Percentiles rank a stretch among this genome's conserved stretches.
These are phyloP conservation scores for Prototheca wickerhamii DNA, from an alignment of 163 green algal species.

Conservation along the genomic window DNA sequence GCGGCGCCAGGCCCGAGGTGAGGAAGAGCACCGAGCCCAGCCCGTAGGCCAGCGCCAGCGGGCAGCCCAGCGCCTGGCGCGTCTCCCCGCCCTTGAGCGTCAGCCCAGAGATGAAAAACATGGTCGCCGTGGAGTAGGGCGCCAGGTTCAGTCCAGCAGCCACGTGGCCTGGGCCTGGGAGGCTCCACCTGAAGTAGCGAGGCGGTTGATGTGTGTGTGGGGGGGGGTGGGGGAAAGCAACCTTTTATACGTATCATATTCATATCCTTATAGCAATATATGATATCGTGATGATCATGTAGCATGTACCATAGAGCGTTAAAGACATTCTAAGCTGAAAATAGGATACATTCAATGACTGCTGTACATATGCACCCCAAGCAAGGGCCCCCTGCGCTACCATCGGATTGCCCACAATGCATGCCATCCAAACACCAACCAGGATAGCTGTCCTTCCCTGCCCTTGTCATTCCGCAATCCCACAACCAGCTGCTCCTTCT, in stretches of 20 bases:
- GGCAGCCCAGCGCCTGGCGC: slow-evolving; percentile 21
- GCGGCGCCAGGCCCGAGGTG: slow-evolving; percentile 40
- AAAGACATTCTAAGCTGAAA: no score
- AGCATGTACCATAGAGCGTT: no score
- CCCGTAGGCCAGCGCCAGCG: slow-evolving; percentile 45
- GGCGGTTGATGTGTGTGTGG: background rate
- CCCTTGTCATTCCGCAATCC: background rate
- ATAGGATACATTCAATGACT: no score
- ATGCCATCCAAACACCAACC: no score
- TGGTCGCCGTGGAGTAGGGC: slow-evolving; percentile 27
- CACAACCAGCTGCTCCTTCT: background rate
- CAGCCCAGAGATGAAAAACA: slow-evolving; percentile 45
- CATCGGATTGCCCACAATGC: background rate
- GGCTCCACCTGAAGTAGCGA: slow-evolving; percentile 16
- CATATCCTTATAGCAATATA: no score
- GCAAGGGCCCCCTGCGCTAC: no score
- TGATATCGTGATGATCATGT: no score
- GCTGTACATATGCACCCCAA: background rate
- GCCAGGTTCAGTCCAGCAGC: slow-evolving; percentile 28
- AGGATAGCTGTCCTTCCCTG: no score
- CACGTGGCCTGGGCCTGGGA: slow-evolving; percentile 16
- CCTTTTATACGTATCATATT: no score
- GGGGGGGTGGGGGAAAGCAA: background rate
- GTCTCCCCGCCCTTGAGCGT: slow-evolving; percentile 22
- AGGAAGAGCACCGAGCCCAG: slow-evolving; percentile 64